Percentiles rank a stretch among this genome's conserved stretches.
These are phyloP conservation scores for Pleoardoris graminearum DNA, from an alignment of 2,329 filamentous ascomycete genomes.

Conservation along the genomic window DNA sequence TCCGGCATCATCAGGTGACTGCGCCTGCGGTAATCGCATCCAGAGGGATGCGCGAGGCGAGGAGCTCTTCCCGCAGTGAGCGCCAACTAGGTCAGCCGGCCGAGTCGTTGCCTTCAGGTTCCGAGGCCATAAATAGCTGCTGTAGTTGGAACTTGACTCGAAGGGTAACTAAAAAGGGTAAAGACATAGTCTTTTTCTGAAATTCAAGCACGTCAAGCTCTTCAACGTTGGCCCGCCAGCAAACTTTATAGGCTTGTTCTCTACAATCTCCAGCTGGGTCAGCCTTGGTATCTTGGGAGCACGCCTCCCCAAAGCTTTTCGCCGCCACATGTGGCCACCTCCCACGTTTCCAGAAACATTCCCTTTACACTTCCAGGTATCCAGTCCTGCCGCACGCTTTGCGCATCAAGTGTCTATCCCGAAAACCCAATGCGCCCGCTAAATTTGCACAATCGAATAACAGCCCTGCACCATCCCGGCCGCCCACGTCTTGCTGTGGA, in stretches of 20 bases:
- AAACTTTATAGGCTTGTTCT: not conserved
- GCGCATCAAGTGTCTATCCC: constrained; percentile 4
- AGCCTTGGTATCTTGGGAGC: constrained; percentile 2
- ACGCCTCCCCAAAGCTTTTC: constrained; percentile 5
- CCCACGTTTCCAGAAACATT: not conserved
- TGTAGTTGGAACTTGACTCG: no score
- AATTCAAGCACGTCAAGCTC: not conserved
- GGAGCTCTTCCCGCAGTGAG: no score
- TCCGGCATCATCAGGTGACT: no score
- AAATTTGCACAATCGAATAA: constrained; percentile 4
- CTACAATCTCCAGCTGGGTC: not conserved
- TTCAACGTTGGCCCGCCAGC: not conserved
- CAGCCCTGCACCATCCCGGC: not conserved
- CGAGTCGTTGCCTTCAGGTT: no score
- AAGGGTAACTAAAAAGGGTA: no score
- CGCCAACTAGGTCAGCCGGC: no score
- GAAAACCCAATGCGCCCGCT: constrained; percentile 6
- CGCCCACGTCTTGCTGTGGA: not conserved
- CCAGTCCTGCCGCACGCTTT: not conserved
- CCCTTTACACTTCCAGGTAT: not conserved
- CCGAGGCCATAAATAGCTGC: no score
- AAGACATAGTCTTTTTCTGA: not conserved
- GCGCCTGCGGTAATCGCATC: no score
- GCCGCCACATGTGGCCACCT: not conserved
- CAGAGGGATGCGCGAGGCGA: no score